Evolutionary conservation across 495 filamentous ascomycete genomes (phyloP), one percentile per base, ranked within the genome.

Genomic region (Parmelia sp.): DNA sequence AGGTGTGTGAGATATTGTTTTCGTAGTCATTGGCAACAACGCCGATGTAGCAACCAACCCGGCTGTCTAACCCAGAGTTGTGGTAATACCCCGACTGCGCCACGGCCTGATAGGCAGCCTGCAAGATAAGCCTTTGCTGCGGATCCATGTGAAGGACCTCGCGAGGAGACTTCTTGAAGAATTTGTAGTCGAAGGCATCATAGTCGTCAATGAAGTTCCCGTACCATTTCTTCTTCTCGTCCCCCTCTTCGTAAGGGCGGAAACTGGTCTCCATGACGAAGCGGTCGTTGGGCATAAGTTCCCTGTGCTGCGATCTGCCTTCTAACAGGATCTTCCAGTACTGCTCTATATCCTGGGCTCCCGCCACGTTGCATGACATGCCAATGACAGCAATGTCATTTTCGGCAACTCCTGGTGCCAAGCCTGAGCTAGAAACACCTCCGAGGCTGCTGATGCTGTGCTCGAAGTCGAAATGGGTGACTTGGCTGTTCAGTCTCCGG

Each of bases 21-120:
- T 86, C 85, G 79, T 90, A 96, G 66, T 96, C 92, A 60, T 92
- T 88, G 62, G 87, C 91, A 4, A 91, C 92, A 76, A 91, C 88
- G 47, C 92, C 92, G 71, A 93, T 92, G 73, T 92, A 96, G 33
- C 89, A 90, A 39, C 91, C 92, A 60, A 96, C 87, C 11, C 90
- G 83, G 71, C 92, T 85, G 23, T 89, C 79, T 67, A 87, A 83
- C 1, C 89, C 91, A 1, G 90, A 90, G 0, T 88, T 89, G 0
- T 91, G 94, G 39, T 93, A 87, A 69, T 91, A 63, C 0, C 90
- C 90, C n/a, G 88, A 84, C 81, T 86, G 86, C 71, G 92, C 88
- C 7, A 94, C 78, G 0, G 90, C 90, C 67, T 90, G 88, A 63
- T 91, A 91, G 1, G 87, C 85, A 4, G 87, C 89, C 15, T 83